These are phyloP conservation scores for Plectranthus barbatus DNA, from an alignment of 257 asterid genomes.

Conservation along the genomic window DNA sequence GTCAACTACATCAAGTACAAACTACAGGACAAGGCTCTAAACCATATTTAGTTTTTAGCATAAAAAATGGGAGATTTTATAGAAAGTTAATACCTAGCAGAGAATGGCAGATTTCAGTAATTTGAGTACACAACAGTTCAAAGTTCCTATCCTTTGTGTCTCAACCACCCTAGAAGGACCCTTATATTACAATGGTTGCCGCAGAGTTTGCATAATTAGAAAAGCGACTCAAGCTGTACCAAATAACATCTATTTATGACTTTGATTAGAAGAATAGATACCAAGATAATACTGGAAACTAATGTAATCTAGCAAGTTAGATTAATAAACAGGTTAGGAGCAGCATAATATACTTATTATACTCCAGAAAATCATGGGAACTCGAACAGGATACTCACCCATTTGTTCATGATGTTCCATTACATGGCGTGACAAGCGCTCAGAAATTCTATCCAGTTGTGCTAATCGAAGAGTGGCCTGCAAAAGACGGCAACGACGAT, in stretches of 20 bases:
- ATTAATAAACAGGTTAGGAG: slow-evolving; percentile 2
- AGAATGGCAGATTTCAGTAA: neutral
- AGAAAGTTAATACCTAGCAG: neutral
- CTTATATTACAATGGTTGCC: neutral
- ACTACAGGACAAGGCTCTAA: neutral
- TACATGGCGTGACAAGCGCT: slow-evolving; percentile 86
- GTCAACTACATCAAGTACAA: neutral
- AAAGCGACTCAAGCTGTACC: slow-evolving; percentile 2
- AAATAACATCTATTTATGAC: slow-evolving; percentile 4
- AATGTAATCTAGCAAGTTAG: slow-evolving; percentile 8
- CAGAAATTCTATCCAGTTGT: slow-evolving; percentile 83
- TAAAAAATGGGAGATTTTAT: neutral
- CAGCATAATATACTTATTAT: slow-evolving; percentile 11
- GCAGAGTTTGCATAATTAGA: neutral
- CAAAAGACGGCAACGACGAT: slow-evolving; percentile 35
- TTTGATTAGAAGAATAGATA: neutral
- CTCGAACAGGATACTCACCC: slow-evolving; percentile 57
- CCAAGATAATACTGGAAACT: neutral
- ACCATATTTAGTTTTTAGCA: neutral
- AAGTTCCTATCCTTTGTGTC: slow-evolving; percentile 4
- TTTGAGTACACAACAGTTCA: neutral
- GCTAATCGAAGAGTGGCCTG: slow-evolving; percentile 91
- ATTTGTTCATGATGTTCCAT: slow-evolving; percentile 98
- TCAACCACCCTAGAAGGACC: neutral
- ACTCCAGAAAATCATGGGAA: slow-evolving; percentile 12